Evolutionary conservation across 164 flowering plant species (phyloP), one percentile per base, ranked within the genome.

Genomic region (Berberis vulgaris): DNA sequence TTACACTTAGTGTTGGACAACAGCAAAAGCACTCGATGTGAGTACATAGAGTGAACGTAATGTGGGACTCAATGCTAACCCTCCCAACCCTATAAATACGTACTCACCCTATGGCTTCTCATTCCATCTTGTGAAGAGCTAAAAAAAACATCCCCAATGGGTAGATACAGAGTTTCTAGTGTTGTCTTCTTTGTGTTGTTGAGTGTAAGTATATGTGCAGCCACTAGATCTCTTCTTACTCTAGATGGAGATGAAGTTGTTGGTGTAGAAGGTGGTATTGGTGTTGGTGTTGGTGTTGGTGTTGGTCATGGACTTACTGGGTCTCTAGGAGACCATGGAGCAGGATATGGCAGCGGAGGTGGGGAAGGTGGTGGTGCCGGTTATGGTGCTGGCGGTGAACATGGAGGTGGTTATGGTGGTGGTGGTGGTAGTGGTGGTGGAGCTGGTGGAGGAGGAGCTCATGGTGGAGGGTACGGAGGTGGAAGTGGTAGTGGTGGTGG

Each of bases 371-470:
- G 71, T 1, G 79, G 78, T 2, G 68, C 66, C 26, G 80, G 78
- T 7, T 62, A 45, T 57, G 76, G 68, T 3, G 76, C 71, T 45
- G 68, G 70, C 6, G 82, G 40, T 13, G 69, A 6, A 2, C 6
- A 41, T 60, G 79, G 77, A 1, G 80, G 72, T 1, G 80, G 78
- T 1, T 69, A 49, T 2, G 82, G 76, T 4, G 66, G 67, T 45
- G 82, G 83, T 1, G 75, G 74, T 11, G 81, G 75, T 0, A 76
- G 72, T 5, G 79, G 75, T 1, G 71, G 66, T 49, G 82, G 60
- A 3, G 79, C 74, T 45, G 73, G 41, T 43, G 79, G 82, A 10
- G 78, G 68, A 0, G 73, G 54, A 1, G 77, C 67, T 0, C 53
- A 50, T 26, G 71, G 68, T 44, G 69, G 68, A 6, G 80, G 71